phyloP scores from a whole-genome alignment of 2,329 filamentous ascomycete species.

The Aspergillus caelatus region DNA sequence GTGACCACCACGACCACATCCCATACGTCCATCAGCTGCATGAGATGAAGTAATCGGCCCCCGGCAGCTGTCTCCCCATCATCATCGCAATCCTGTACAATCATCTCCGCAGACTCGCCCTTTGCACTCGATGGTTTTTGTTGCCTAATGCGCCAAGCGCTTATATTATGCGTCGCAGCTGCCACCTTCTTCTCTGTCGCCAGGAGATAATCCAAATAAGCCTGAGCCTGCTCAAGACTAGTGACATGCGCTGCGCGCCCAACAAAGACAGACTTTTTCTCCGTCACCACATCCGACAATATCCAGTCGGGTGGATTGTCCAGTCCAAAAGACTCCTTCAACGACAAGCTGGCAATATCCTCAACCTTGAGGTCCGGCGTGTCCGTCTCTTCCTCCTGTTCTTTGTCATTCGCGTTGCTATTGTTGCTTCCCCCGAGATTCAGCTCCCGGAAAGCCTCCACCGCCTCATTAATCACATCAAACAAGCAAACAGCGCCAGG shows the following conservation, averaged over 20 bases:
- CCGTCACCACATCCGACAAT: constrained; percentile 71
- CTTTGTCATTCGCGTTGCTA: constrained; percentile 11
- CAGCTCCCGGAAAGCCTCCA: constrained; percentile 58
- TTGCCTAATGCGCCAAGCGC: constrained; percentile 79
- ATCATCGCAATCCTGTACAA: constrained; percentile 89
- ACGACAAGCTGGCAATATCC: constrained; percentile 29
- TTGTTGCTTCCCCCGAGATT: constrained; percentile 39
- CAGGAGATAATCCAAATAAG: constrained; percentile 74
- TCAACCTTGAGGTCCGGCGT: constrained; percentile 18
- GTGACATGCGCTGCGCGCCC: constrained; percentile 73
- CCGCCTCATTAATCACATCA: constrained; percentile 75
- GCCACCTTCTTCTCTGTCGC: constrained; percentile 81
- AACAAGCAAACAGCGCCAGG: constrained; percentile 83
- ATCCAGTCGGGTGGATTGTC: constrained; percentile 65
- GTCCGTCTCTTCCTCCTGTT: constrained; percentile 17
- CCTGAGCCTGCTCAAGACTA: constrained; percentile 70
- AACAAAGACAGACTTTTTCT: constrained; percentile 87
- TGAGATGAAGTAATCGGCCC: constrained; percentile 78
- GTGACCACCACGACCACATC: constrained; percentile 90
- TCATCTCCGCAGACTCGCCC: constrained; percentile 49
- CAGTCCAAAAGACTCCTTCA: constrained; percentile 33
- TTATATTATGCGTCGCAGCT: constrained; percentile 93
- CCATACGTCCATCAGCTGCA: constrained; percentile 96
- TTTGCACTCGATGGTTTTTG: constrained; percentile 17
- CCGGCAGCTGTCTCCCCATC: constrained; percentile 95